Base-by-base conservation (phyloP, 2,329 filamentous ascomycete genomes). In the Trichoderma atroviride region DNA sequence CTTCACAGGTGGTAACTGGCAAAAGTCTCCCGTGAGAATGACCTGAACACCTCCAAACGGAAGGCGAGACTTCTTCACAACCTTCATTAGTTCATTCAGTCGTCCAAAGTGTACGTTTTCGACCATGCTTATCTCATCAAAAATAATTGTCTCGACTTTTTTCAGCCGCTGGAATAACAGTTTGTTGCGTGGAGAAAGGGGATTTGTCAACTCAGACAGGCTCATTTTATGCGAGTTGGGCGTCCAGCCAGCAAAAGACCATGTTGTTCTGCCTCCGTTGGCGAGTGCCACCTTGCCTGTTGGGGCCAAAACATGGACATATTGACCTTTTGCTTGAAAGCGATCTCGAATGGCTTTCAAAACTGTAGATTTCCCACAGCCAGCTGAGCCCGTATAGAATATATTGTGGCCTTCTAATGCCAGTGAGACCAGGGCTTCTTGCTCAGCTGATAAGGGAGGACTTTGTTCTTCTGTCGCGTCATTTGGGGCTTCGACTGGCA, bases 61-160 rank as follows among this genome's bases (percentile, higher is more conserved):
- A 33, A 63, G 50, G 19, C 29, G 16, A 52, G 67, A 62, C 11
- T 16, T 5, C 16, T 57, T 13, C 1, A 68, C 53, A 1, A 63
- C 70, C 70, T 86, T 85, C 79, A 78, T 68, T 33, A 70, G 68
- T 9, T 22, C 5, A 11, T 75, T 74, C 14, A 77, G 72, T 22
- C 72, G 74, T 33, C 76, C 56, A 0, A 78, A 24, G 29, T 76
- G 70, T 43, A 73, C 69, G 83, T 84, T 87, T 61, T 88, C 86
- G 0, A 90, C 81, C 89, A 91, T 91, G 71, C 85, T 88, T 69
- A 91, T 86, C 76, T 91, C 89, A 72, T 91, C 88, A 19, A 91
- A 87, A 29, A 91, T 82, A 1, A 91, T 79, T 0, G 89, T 84
- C 61, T 90, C 81, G 0, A 84, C 87, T 0, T 75, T 37, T 10